A percentile compares a stretch with the other conserved stretches of the same genome.
These are phyloP conservation scores for Gossypium thurberi DNA, from an alignment of 345 rosid species.

Conservation along the genomic window DNA sequence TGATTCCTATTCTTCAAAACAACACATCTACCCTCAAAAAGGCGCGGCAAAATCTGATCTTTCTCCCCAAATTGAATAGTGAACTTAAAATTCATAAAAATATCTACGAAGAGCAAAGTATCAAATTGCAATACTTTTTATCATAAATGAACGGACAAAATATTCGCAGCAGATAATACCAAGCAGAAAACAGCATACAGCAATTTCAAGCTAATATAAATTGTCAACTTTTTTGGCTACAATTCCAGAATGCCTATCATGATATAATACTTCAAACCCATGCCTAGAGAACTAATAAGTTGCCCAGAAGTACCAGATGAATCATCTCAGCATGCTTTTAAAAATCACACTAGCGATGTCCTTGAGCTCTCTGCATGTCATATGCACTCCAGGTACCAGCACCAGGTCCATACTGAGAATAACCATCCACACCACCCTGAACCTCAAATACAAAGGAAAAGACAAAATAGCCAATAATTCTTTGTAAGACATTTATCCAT, in stretches of 20 bases:
- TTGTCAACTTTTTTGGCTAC: conserved; percentile 20
- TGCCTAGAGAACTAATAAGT: conserved; percentile 25
- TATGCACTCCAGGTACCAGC: conserved; percentile 65
- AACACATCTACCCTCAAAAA: conserved; percentile 3
- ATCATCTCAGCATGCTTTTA: conserved; percentile 23
- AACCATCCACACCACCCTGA: conserved; percentile 58
- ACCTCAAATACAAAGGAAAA: conserved; percentile 30
- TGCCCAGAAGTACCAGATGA: conserved; percentile 34
- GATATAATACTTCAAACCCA: conserved; percentile 25
- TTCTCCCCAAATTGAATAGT: not conserved
- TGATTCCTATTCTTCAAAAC: not conserved
- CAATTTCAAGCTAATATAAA: conserved; percentile 17
- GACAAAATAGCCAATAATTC: not conserved
- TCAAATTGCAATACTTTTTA: not conserved
- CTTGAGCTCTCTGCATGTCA: conserved; percentile 64
- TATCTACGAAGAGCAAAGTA: not conserved
- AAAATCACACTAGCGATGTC: conserved; percentile 50
- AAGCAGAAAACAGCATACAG: conserved; percentile 13
- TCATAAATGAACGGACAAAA: conserved; percentile 10
- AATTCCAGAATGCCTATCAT: conserved; percentile 21
- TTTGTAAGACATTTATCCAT: not conserved
- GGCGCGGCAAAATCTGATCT: not conserved
- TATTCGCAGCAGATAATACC: conserved; percentile 12
- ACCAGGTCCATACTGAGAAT: conserved; percentile 66
- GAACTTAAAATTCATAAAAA: not conserved